Base-by-base conservation (phyloP, 2,329 filamentous ascomycete genomes). In the Calonectria honghensis region DNA sequence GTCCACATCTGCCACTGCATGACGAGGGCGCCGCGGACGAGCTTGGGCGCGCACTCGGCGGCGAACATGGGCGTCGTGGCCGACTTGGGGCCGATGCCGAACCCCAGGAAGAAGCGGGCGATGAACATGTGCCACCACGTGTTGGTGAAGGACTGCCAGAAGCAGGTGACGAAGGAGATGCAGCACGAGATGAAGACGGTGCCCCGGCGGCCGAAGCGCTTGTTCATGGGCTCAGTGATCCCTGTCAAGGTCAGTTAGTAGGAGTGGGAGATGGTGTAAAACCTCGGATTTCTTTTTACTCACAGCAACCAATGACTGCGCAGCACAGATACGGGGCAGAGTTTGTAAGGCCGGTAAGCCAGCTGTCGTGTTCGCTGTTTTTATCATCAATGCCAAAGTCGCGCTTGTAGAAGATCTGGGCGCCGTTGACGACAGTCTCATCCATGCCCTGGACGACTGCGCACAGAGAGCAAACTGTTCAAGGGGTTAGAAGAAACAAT, bases 1-100 rank as follows among this genome's bases (percentile, higher is more conserved):
- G 86, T 88, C 86, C 87, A 88, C 83, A 88, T 84, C 66, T 83
- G 88, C 94, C 94, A 96, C 77, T 92, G 92, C 94, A 96, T 96
- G 75, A 95, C 93, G 6, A 96, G 87, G 18, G 92, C 93, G 76
- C 94, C 93, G 76, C 93, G 90, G 66, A 95, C 91, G 6, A 86
- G 81, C 2, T 93, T 90, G 0, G 93, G 93, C 0, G 91, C 89
- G 61, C 91, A 93, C 82, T 95, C 94, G 1, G 94, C 93, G 0
- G 93, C 91, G 78, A 94, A 96, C 57, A 95, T 91, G 0, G 94
- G 94, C 0, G 92, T 90, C 0, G 88, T 91, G 1, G 88, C 88
- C 7, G 90, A 89, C 82, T 94, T 93, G 39, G 91, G 88, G 3
- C 92, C 79, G 16, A 82, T 76, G 32, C 79, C 79, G 50, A 82